These are phyloP conservation scores for Penicillium alfredii DNA, from an alignment of 495 filamentous ascomycete genomes.

Conservation along the genomic window DNA sequence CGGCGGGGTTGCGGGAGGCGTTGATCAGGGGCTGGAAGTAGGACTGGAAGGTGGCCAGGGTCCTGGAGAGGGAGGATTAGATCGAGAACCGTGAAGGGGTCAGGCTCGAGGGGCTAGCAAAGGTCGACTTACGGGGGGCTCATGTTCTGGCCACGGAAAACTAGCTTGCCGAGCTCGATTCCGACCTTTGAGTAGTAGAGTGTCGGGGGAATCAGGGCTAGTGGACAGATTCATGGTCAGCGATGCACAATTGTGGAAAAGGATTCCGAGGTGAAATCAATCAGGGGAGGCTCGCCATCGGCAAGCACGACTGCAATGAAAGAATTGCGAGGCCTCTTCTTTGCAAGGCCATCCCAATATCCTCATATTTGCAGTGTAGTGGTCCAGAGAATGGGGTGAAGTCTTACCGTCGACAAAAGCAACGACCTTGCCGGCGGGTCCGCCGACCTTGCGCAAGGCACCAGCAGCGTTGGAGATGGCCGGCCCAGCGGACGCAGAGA, in stretches of 20 bases:
- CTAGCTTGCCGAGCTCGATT: slow-evolving; percentile 76
- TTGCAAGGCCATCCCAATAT: not conserved
- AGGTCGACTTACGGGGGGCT: slow-evolving; percentile 72
- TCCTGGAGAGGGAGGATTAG: slow-evolving; percentile 44
- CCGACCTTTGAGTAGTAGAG: slow-evolving; percentile 89
- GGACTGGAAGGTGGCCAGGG: slow-evolving; percentile 72
- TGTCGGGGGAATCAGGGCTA: slow-evolving; percentile 79
- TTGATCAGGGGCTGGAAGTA: slow-evolving; percentile 75
- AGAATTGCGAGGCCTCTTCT: no score
- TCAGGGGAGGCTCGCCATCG: no score
- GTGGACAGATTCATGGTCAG: slow-evolving; percentile 21
- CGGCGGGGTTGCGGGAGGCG: slow-evolving; percentile 58
- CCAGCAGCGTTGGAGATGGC: slow-evolving; percentile 64
- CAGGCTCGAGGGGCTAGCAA: not conserved
- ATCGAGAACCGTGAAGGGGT: slow-evolving; percentile 3
- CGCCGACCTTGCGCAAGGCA: slow-evolving; percentile 72
- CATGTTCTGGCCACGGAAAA: slow-evolving; percentile 89
- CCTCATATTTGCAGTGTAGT: slow-evolving; percentile 1
- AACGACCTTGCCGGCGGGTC: slow-evolving; percentile 75
- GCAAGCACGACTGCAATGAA: no score
- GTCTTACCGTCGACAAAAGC: slow-evolving; percentile 80
- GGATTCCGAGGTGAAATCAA: slow-evolving; percentile 1
- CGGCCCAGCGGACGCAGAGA: slow-evolving; percentile 72
- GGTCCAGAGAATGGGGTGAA: slow-evolving; percentile 1
- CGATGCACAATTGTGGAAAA: slow-evolving; percentile 9